Evolutionary conservation across 257 asterid species (phyloP), one percentile per base, ranked within the genome.

Genomic region (Capsicum baccatum): DNA sequence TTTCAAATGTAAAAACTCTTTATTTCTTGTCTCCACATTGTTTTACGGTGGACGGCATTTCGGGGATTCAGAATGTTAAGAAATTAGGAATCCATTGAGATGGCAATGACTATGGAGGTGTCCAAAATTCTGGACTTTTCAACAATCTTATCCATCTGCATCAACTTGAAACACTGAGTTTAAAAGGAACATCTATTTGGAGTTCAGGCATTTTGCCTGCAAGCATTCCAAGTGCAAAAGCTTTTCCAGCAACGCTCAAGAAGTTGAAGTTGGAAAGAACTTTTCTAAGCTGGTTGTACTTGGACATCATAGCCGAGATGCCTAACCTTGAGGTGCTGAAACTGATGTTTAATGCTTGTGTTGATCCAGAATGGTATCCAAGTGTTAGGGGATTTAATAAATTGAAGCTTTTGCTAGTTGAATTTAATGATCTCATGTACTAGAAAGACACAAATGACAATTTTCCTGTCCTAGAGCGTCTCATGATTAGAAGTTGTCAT

Each of bases 191-290:
- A 26, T 26, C 26, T 9, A 0, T 1, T 8, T 54, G 6, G 37
- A 66, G 8, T n/a, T 35, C 16, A 26, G 26, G 26, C 26, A 26
- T 26, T 26, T 26, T 26, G 26, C 26, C 26, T 35, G 48, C 39
- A 15, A 17, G 0, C 8, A 71, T 62, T 80, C 83, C 44, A 12
- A 15, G 37, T 83, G 42, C 82, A 86, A 17, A 80, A 8, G 67
- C 83, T 10, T 86, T 89, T 58, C 89, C 89, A 48, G 78, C 83
- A 7, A 78, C 19, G 44, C 86, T 88, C 26, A 70, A 73, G 58
- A 74, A n/a, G n/a, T 74, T 74, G 8, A 47, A 74, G 58, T 47
- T 74, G 60, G 0, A 3, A 1, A 7, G 8, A 4, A 74, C 80
- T 39, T 39, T 26, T 26, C 26, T 26, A 26, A 26, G 26, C 26